A percentile compares a stretch with the other conserved stretches of the same genome.
These are phyloP conservation scores for Larix kaempferi DNA, from an alignment of 75 land plant species.

Conservation along the genomic window DNA sequence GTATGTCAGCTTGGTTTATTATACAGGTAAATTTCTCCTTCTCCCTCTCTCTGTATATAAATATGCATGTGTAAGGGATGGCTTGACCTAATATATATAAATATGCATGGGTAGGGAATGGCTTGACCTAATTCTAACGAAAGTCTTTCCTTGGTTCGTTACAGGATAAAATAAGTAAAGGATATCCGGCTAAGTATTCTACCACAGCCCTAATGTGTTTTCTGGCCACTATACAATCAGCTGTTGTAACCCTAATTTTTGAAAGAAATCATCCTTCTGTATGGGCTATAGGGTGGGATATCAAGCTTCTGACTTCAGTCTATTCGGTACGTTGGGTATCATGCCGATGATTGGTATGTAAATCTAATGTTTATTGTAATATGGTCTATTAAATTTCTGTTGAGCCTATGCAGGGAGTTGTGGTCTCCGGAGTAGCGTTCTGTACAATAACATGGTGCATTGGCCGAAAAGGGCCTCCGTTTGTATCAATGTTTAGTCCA, in stretches of 20 bases:
- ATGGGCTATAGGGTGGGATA: conserved; percentile 48
- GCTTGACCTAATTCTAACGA: no score
- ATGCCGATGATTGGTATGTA: no score
- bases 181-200: conserved; percentile 45
- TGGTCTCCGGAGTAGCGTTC: conserved; percentile 60
- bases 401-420: conserved; percentile 49
- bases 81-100: no score
- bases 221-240: conserved; percentile 54
- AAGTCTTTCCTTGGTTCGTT: neutral
- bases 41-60: no score
- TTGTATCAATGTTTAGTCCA: conserved; percentile 75
- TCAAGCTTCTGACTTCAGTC: conserved; percentile 33
- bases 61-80: no score
- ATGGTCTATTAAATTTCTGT: neutral
- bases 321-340: conserved; percentile 26
- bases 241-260: conserved; percentile 29
- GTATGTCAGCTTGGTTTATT: conserved; percentile 48
- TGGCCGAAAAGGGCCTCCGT: conserved; percentile 62
- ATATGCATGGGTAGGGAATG: no score
- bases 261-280: conserved; percentile 26
- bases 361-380: no score
- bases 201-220: conserved; percentile 41
- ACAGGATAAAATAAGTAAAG: conserved; percentile 18
- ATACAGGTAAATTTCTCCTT: conserved; percentile 43
- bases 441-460: conserved; percentile 75